Percentiles rank a stretch among this genome's conserved stretches.
phyloP scores from a whole-genome alignment of 345 rosid species.

The Erysimum cheiranthoides region DNA sequence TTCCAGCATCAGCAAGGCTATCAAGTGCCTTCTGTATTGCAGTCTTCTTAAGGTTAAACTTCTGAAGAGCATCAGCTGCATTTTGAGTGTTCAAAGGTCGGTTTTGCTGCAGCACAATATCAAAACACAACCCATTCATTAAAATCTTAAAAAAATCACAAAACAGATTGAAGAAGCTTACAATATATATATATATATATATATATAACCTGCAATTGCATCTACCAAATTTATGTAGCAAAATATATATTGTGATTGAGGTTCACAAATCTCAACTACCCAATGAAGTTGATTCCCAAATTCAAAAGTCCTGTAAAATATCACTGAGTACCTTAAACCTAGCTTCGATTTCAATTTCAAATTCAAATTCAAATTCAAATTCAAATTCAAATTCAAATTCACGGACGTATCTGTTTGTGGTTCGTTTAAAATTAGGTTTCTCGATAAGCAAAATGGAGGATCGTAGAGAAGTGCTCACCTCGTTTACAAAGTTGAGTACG shows the following conservation, averaged over 20 bases:
- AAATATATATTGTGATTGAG: background rate
- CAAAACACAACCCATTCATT: conserved; percentile 15
- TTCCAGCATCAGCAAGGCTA: conserved; percentile 71
- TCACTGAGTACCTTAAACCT: conserved; percentile 17
- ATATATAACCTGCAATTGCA: background rate
- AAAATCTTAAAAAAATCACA: background rate
- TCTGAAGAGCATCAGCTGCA: conserved; percentile 87
- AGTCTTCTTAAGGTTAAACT: conserved; percentile 90
- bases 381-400: too few relatives aligned
- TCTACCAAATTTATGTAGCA: conserved; percentile 7
- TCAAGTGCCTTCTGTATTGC: conserved; percentile 88
- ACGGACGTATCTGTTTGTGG: background rate
- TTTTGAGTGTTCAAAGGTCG: conserved; percentile 86
- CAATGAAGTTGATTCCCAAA: background rate
- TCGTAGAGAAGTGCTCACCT: conserved; percentile 53
- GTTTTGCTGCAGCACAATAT: conserved; percentile 65
- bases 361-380: conserved; percentile 6
- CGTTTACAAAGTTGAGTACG: conserved; percentile 91
- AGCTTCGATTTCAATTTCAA: background rate
- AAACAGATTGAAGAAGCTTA: background rate
- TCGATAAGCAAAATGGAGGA: background rate
- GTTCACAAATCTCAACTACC: background rate
- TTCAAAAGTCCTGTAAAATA: background rate
- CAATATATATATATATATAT: too few relatives aligned
- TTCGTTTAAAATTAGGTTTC: conserved; percentile 11